Conservation (phyloP, 208 protist genomes). For the Herpetomonas muscarum region DNA sequence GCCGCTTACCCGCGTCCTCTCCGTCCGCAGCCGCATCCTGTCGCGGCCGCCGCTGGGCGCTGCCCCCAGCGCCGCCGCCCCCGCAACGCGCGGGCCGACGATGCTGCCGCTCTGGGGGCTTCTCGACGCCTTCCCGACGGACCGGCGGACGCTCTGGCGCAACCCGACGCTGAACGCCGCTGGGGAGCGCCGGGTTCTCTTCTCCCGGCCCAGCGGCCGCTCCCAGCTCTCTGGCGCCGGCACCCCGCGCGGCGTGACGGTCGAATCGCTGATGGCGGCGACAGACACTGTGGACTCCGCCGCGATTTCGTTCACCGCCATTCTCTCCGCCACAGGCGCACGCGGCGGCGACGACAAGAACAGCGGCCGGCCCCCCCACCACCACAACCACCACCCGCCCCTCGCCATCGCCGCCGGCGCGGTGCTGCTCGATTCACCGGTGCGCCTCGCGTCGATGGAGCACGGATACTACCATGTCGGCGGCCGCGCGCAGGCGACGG, state of each 20-base stretch:
- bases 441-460: constrained; percentile 16
- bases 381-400: constrained; percentile 4
- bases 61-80: constrained; percentile 8
- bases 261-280: constrained; percentile 21
- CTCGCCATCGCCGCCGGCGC: constrained; percentile 8
- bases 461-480: constrained; percentile 47
- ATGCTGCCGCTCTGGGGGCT: constrained; percentile 13
- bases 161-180: constrained; percentile 15
- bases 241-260: neutral
- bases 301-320: neutral
- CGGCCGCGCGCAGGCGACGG: constrained; percentile 20
- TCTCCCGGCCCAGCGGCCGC: constrained; percentile 22
- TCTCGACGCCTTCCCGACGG: constrained; percentile 8
- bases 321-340: constrained; percentile 14
- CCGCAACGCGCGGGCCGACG: neutral
- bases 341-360: neutral
- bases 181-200: constrained; percentile 18
- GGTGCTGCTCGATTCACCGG: constrained; percentile 3
- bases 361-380: neutral
- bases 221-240: neutral
- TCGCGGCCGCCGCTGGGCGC: constrained; percentile 11
- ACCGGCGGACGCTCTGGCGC: constrained; percentile 5
- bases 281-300: constrained; percentile 29
- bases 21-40: constrained; percentile 25
- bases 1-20: constrained; percentile 23